These are phyloP conservation scores for Adenanthera pavonina DNA, from an alignment of 306 rosid genomes.

Conservation along the genomic window DNA sequence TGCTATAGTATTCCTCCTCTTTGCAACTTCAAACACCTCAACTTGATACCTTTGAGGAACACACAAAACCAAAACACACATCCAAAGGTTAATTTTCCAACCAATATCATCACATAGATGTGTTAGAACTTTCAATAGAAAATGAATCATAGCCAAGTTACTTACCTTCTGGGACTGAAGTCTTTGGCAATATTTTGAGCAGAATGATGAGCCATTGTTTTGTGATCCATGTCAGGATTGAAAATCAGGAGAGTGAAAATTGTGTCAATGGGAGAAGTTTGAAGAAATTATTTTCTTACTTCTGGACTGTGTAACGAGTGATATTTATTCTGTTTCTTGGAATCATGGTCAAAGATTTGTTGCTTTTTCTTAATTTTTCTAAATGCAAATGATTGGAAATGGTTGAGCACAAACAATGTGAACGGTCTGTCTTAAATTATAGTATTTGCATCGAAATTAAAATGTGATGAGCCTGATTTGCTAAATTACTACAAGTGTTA, in stretches of 20 bases:
- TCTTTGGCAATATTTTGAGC: conserved; percentile 24
- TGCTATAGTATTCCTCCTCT: conserved; percentile 63
- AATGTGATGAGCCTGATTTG: background rate
- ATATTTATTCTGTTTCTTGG: background rate
- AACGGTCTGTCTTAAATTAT: background rate
- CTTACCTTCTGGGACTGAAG: conserved; percentile 60
- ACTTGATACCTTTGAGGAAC: conserved; percentile 52
- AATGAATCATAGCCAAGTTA: background rate
- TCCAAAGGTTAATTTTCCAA: background rate
- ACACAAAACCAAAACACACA: background rate
- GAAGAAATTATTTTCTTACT: conserved; percentile 21
- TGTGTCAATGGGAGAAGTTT: background rate
- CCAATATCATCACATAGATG: background rate
- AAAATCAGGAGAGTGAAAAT: background rate
- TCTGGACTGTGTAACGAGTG: background rate
- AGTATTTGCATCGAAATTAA: background rate
- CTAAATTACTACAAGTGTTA: background rate
- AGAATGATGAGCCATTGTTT: background rate
- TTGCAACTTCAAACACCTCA: conserved; percentile 61
- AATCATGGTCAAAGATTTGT: background rate
- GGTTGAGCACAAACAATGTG: background rate
- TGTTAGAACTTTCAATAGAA: background rate
- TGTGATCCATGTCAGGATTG: conserved; percentile 3
- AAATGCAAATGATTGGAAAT: conserved; percentile 3
- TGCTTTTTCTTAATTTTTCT: background rate